Evolutionary conservation across 805 yeast genomes (phyloP).

Genomic region (Candida vartiovaarae): DNA sequence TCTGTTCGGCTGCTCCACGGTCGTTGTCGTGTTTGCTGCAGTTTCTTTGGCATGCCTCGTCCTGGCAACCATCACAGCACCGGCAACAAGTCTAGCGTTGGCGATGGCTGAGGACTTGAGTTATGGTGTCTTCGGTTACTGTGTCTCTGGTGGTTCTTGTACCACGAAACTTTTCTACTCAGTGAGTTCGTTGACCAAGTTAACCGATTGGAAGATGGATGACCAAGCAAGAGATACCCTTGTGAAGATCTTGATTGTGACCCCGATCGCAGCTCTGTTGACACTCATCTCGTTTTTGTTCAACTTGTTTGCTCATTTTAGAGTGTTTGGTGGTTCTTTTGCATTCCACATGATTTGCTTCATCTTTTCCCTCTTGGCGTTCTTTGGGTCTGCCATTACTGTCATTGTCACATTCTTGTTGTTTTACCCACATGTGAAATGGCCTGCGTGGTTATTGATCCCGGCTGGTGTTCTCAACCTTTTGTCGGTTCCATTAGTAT

Average conservation of each 20-base stretch:
- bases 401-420: conserved; percentile 49
- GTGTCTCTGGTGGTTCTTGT: conserved; percentile 34
- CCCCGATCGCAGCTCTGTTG: conserved; percentile 63
- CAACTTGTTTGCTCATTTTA: conserved; percentile 28
- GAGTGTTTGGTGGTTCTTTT: conserved; percentile 19
- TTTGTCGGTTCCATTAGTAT: conserved; percentile 42
- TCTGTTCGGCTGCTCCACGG: conserved; percentile 33
- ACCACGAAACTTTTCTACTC: conserved; percentile 35
- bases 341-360: conserved; percentile 37
- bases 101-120: conserved; percentile 38
- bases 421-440: conserved; percentile 57
- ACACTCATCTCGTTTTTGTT: conserved; percentile 40
- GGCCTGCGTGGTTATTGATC: conserved; percentile 70
- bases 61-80: conserved; percentile 54
- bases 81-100: conserved; percentile 45
- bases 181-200: conserved; percentile 25
- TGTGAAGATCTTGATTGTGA: conserved; percentile 47
- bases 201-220: conserved; percentile 43
- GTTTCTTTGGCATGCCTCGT: conserved; percentile 57
- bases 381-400: conserved; percentile 45
- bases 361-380: conserved; percentile 40
- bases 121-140: conserved; percentile 67
- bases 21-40: conserved; percentile 38
- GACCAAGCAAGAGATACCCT: conserved; percentile 40
- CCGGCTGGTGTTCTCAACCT: conserved; percentile 58